Evolutionary conservation across 2,329 filamentous ascomycete genomes (phyloP).

Genomic region (Talaromyces sp.): DNA sequence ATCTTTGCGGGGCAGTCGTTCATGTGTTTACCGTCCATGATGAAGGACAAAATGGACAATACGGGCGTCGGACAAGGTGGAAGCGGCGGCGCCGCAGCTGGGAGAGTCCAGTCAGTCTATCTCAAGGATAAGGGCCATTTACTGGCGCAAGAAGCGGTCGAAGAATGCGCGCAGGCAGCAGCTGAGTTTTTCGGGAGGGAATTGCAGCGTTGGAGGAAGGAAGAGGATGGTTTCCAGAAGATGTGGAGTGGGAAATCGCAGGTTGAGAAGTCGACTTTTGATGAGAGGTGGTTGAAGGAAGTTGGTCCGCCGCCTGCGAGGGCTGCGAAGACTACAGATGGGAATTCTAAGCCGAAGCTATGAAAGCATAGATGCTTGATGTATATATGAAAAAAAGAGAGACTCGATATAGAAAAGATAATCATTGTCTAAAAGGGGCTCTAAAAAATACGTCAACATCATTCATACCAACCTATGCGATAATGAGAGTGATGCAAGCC

Average conservation of each 20-base stretch:
- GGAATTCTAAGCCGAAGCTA: conserved; percentile 15
- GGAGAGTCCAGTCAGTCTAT: conserved; percentile 63
- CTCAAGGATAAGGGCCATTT: conserved; percentile 70
- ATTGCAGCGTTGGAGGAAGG: conserved; percentile 54
- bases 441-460: neutral
- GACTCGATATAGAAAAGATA: neutral
- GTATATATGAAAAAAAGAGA: neutral
- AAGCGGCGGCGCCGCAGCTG: conserved; percentile 57
- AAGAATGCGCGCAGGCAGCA: conserved; percentile 60
- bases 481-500: neutral
- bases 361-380: neutral
- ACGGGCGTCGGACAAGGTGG: conserved; percentile 40
- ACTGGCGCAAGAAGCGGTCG: conserved; percentile 76
- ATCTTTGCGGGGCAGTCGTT: conserved; percentile 44
- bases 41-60: conserved; percentile 41
- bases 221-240: conserved; percentile 55
- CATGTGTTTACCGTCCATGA: conserved; percentile 37
- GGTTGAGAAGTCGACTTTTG: conserved; percentile 55
- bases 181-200: conserved; percentile 58
- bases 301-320: conserved; percentile 30
- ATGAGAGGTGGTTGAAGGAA: conserved; percentile 51
- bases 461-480: neutral
- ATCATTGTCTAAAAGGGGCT: neutral
- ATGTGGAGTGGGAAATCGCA: conserved; percentile 51
- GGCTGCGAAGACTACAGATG: conserved; percentile 13